Conservation (phyloP, 805 yeast species). For the Pichia californica region DNA sequence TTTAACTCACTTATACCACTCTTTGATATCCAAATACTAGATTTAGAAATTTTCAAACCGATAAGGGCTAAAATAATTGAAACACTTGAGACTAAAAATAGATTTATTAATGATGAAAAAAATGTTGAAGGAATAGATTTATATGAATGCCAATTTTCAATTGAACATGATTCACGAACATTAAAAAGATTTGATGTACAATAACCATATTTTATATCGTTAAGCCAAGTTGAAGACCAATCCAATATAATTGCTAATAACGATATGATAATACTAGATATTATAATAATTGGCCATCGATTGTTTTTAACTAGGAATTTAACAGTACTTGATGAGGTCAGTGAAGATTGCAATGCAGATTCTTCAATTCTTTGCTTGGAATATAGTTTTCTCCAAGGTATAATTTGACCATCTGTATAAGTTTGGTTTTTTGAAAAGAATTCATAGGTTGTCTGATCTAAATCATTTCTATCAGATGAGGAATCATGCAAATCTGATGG, state of each 20-base stretch:
- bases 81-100: constrained; percentile 29
- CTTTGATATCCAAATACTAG: constrained; percentile 35
- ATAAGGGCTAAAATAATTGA: constrained; percentile 34
- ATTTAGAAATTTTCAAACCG: constrained; percentile 29
- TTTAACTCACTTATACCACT: constrained; percentile 76
- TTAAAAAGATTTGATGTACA: constrained; percentile 32
- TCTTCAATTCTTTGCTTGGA: constrained; percentile 5
- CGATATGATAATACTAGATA: constrained; percentile 43
- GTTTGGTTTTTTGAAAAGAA: background rate
- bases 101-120: background rate
- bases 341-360: background rate
- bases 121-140: constrained; percentile 26
- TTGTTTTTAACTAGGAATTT: constrained; percentile 7
- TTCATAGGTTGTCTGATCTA: background rate
- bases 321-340: background rate
- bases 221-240: constrained; percentile 41
- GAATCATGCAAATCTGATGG: background rate
- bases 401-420: constrained; percentile 5
- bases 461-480: background rate
- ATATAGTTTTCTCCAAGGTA: constrained; percentile 7
- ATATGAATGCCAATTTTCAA: constrained; percentile 21
- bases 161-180: constrained; percentile 29
- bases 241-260: constrained; percentile 43
- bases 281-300: constrained; percentile 43
- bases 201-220: constrained; percentile 47